Percentiles rank a stretch among this genome's conserved stretches.
These are phyloP conservation scores for Spergularia marina DNA, from an alignment of 148 eudicot species.

Conservation along the genomic window DNA sequence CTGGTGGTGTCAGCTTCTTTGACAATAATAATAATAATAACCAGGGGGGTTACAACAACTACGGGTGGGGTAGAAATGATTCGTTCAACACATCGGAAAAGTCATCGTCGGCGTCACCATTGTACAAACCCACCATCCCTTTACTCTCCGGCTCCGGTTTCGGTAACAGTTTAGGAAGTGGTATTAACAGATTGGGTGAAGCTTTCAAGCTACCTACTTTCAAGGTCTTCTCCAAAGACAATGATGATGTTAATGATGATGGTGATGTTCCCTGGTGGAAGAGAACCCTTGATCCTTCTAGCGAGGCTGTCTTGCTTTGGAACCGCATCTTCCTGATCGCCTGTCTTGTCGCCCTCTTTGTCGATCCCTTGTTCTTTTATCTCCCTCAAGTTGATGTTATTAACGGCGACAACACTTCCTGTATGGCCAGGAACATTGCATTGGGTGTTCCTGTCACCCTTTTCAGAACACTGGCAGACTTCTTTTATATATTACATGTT, in stretches of 20 bases:
- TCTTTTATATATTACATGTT: constrained; percentile 60
- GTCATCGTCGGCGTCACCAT: constrained; percentile 21
- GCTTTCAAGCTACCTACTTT: constrained; percentile 23
- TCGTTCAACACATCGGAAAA: constrained; percentile 22
- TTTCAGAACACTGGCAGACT: constrained; percentile 49
- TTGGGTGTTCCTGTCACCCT: constrained; percentile 54
- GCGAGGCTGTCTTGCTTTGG: constrained; percentile 61
- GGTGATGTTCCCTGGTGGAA: constrained; percentile 34
- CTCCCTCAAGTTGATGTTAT: constrained; percentile 42
- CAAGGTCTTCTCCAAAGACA: constrained; percentile 14
- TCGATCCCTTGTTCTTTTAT: constrained; percentile 79
- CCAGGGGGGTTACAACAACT: constrained; percentile 3
- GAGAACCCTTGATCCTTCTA: constrained; percentile 64
- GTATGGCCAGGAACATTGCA: constrained; percentile 45
- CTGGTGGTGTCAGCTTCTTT: constrained; percentile 16
- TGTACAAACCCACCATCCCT: constrained; percentile 27
- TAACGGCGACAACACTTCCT: constrained; percentile 27
- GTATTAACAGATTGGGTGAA: constrained; percentile 30
- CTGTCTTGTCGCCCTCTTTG: constrained; percentile 60
- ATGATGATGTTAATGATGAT: background rate
- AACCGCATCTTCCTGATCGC: constrained; percentile 67
- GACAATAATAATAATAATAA: background rate
- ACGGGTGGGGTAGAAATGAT: constrained; percentile 25
- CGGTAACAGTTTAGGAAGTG: constrained; percentile 15
- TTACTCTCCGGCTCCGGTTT: constrained; percentile 18